Evolutionary conservation across 495 filamentous ascomycete species (phyloP).

Genomic region (Penicillium cinerascens): DNA sequence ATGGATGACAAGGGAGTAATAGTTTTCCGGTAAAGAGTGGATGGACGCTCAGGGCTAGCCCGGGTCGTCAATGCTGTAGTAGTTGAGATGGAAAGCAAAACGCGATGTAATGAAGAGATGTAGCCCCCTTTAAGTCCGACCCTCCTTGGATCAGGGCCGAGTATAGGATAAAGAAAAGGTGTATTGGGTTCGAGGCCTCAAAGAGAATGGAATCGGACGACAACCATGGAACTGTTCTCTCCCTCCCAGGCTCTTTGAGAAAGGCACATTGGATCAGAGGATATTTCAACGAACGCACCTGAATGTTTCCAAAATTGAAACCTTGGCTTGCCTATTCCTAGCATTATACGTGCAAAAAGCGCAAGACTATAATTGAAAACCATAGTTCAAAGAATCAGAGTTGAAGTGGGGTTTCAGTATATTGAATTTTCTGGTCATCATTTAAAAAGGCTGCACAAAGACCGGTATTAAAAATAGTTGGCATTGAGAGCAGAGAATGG

Average conservation of each 20-base stretch:
- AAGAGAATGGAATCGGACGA: background rate
- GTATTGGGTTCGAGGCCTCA: background rate
- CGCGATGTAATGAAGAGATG: background rate
- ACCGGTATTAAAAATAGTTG: background rate
- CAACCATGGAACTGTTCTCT: background rate
- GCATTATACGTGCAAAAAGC: background rate
- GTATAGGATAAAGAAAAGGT: background rate
- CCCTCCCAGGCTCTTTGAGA: background rate
- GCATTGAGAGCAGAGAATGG: too few species aligned
- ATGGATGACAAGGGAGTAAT: background rate
- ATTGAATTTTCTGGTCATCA: too few species aligned
- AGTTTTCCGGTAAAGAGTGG: background rate
- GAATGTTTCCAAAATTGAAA: background rate
- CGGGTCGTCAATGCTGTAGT: background rate
- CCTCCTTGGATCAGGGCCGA: background rate
- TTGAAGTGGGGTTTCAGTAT: background rate
- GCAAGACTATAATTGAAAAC: background rate
- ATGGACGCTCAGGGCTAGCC: background rate
- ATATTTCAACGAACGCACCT: background rate
- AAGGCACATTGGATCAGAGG: background rate
- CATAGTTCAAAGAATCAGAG: background rate
- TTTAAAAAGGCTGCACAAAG: background rate
- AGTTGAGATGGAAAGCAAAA: background rate
- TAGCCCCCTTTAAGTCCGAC: background rate
- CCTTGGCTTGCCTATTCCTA: too few species aligned